Percentiles rank a stretch among this genome's conserved stretches.
phyloP scores from a whole-genome alignment of 2,329 filamentous ascomycete genomes.

The Bisporella sp. region DNA sequence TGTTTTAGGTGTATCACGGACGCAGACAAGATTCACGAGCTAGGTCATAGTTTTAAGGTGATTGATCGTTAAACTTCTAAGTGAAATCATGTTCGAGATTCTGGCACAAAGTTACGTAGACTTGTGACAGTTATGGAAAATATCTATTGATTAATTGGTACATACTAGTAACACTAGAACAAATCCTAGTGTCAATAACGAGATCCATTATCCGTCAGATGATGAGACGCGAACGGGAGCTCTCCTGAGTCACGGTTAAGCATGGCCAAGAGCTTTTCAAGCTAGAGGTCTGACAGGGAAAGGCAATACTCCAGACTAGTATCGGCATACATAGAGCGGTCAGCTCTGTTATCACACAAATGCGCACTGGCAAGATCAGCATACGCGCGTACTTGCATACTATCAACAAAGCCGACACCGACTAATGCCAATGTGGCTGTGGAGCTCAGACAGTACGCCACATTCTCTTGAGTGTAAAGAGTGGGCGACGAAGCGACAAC shows the following conservation, averaged over 20 bases:
- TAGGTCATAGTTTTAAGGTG: constrained; percentile 1
- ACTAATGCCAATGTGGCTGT: not conserved
- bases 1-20: constrained; percentile 8
- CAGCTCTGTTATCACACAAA: too few species aligned
- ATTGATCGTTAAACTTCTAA: constrained; percentile 5
- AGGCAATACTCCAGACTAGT: too few species aligned
- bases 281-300: not conserved
- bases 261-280: not conserved
- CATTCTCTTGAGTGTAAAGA: not conserved
- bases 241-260: not conserved
- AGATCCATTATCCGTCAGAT: constrained; percentile 12
- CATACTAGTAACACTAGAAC: too few species aligned
- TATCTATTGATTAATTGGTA: too few species aligned
- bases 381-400: constrained; percentile 23
- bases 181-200: constrained; percentile 1
- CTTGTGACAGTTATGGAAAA: too few species aligned
- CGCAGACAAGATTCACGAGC: constrained; percentile 2
- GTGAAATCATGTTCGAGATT: not conserved
- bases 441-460: not conserved
- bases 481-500: not conserved
- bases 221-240: constrained; percentile 9
- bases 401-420: constrained; percentile 26
- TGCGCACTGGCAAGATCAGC: constrained; percentile 14
- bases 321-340: constrained; percentile 14
- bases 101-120: too few species aligned